These are phyloP conservation scores for Digitaria exilis DNA, from an alignment of 202 grass and related monocot species.

Conservation along the genomic window DNA sequence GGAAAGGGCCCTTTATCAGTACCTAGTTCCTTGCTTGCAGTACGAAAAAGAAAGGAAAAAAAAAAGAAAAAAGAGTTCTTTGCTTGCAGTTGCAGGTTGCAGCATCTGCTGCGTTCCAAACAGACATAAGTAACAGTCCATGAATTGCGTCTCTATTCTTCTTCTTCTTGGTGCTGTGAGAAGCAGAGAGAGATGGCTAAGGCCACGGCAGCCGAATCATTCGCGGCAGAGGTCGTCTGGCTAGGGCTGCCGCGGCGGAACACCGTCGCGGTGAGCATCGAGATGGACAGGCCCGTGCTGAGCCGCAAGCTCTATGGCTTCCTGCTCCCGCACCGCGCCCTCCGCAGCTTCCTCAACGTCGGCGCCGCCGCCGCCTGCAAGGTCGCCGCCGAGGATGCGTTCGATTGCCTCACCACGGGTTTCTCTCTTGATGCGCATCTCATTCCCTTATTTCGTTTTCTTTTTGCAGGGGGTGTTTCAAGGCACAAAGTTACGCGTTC, in stretches of 20 bases:
- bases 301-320: background rate
- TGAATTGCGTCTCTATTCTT: background rate
- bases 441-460: too few species aligned
- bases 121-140: background rate
- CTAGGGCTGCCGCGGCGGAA: background rate
- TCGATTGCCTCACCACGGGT: background rate
- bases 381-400: background rate
- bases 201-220: background rate
- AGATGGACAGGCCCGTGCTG: background rate
- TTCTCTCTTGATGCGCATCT: too few species aligned
- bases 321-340: background rate
- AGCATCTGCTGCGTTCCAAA: too few species aligned
- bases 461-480: conserved; percentile 47
- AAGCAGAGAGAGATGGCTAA: background rate
- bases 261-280: background rate
- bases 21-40: background rate
- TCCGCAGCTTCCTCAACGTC: background rate
- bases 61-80: background rate
- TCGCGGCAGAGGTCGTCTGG: background rate
- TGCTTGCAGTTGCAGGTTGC: background rate
- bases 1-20: background rate
- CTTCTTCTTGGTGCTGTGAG: background rate
- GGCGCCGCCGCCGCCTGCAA: conserved; percentile 20
- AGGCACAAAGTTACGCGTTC: conserved; percentile 55
- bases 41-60: background rate